Base-by-base conservation (phyloP, 148 eudicot genomes). In the Camellia sinensis region DNA sequence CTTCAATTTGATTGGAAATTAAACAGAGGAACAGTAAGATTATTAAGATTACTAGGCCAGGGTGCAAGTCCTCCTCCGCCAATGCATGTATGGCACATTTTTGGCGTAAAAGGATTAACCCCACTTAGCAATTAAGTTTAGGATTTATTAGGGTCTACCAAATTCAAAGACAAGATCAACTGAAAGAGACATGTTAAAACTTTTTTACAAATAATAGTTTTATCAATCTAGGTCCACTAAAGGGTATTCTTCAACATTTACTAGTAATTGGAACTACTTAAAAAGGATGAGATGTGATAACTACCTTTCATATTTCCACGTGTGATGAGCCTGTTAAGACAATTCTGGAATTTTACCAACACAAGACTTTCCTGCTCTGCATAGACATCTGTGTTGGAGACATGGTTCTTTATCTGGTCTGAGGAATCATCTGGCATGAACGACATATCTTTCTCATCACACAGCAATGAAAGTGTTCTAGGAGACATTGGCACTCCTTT, bases 361-460 rank as follows among this genome's bases (percentile, higher is more conserved):
- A 68, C 72, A 2, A 43, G 73, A 53, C 73, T 70, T 70, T 70
- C 54, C 37, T 45, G 54, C 22, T 44, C 22, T 69, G 45, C 53
- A 80, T 76, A 86, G 67, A 81, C 70, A 53, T 86, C 85, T 59
- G 86, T 73, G 54, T 43, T 76, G 79, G 78, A 59, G 52, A 73
- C 72, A 82, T 80, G 29, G 77, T 71, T 69, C 43, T 50, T 61
- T 11, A 44, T 73, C 80, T 63, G 22, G 29, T 45, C 73, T 69
- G 53, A 69, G 2, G 53, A 69, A 44, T 5, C 54, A 9, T 69
- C 73, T 69, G 46, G 53, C 1, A 6, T 8, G 7, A 69, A 44
- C 21, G 7, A 15, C 19, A 45, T 18, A 2, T 18, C 2, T 45
- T 43, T 46, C 8, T 69, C 54, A 18, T 69, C 53, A n/a, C 73